Conservation (phyloP, 73 alveolate species). For the Symbiodinium natans region DNA sequence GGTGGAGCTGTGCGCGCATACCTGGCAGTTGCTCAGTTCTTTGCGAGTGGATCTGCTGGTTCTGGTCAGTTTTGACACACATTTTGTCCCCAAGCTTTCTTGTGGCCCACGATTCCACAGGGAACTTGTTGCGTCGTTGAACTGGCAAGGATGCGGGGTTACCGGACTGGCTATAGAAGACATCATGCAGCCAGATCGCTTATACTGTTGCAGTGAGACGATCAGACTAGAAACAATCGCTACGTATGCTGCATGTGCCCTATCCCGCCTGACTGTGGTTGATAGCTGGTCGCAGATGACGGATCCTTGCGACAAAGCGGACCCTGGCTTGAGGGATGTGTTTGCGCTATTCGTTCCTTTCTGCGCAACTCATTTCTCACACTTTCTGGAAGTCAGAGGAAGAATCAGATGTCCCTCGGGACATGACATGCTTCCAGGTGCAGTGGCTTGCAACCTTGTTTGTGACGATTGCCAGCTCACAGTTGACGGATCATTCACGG, state of each 20-base stretch:
- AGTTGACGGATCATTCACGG: background rate
- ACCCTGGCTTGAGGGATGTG: background rate
- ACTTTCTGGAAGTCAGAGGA: background rate
- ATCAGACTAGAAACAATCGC: background rate
- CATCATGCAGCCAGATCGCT: conserved; percentile 46
- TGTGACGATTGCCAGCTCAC: conserved; percentile 19
- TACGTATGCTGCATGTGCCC: background rate
- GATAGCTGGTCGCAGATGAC: background rate
- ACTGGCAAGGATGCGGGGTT: background rate
- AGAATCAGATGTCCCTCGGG: background rate
- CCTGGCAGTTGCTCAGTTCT: background rate
- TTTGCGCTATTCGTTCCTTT: background rate
- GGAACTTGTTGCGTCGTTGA: background rate
- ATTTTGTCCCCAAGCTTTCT: background rate
- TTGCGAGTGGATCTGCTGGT: conserved; percentile 6
- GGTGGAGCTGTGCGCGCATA: conserved; percentile 12
- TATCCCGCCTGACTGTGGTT: background rate
- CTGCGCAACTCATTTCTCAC: background rate
- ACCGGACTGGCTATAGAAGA: background rate
- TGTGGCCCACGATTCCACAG: conserved; percentile 38
- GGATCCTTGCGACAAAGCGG: background rate
- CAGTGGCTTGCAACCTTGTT: background rate
- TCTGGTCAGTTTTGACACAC: conserved; percentile 12
- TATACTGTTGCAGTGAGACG: background rate
- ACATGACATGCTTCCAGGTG: background rate